Percentiles rank a stretch among this genome's conserved stretches.
These are phyloP conservation scores for Kondoa subrosea DNA, from an alignment of 768 basidiomycete species.

Conservation along the genomic window DNA sequence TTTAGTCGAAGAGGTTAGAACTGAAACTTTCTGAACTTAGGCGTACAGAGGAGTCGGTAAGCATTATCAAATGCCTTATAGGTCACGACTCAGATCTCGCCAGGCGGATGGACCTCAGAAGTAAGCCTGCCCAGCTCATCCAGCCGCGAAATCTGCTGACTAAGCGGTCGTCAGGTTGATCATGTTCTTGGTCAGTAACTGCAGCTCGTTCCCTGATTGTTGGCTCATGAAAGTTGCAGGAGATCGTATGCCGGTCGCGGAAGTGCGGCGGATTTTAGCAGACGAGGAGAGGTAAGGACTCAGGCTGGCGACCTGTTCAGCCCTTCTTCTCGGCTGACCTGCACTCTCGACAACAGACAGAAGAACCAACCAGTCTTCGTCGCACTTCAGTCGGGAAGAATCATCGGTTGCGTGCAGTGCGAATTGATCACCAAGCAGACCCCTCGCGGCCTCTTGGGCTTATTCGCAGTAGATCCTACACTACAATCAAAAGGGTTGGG, in stretches of 20 bases:
- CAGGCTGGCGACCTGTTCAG: no score
- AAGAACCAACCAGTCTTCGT: neutral
- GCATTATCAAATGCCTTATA: no score
- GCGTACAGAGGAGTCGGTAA: no score
- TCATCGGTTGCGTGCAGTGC: neutral
- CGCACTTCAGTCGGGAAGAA: neutral
- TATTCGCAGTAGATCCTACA: neutral
- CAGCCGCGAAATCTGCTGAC: neutral
- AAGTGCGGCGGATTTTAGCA: no score
- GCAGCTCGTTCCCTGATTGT: no score
- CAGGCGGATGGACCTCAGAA: neutral
- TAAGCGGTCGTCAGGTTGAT: neutral
- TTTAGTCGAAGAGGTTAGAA: no score
- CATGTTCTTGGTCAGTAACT: neutral
- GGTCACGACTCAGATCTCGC: no score
- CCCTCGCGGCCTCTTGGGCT: neutral
- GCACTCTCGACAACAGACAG: neutral
- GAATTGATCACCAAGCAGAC: neutral
- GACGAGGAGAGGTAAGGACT: no score
- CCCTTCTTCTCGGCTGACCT: neutral
- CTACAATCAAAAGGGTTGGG: neutral
- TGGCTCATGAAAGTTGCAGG: neutral
- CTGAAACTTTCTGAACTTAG: no score
- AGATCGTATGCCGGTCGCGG: neutral
- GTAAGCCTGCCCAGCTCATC: neutral